These are phyloP conservation scores for Hibiscus mutabilis DNA, from an alignment of 345 rosid genomes.

Conservation along the genomic window DNA sequence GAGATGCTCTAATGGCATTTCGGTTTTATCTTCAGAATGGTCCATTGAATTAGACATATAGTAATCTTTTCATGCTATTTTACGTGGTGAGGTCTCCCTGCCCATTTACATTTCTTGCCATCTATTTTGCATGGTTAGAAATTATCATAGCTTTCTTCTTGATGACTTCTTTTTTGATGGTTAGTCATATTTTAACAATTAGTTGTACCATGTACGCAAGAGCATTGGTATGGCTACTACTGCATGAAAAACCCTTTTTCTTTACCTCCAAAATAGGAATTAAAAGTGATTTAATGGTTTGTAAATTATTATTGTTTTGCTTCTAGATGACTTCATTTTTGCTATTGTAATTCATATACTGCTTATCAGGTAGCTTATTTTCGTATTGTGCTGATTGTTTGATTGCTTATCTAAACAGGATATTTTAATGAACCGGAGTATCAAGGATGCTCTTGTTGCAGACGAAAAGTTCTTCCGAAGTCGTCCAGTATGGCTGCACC, in stretches of 20 bases:
- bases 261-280: neutral
- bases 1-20: neutral
- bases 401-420: slow-evolving; percentile 43
- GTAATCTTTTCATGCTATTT: neutral
- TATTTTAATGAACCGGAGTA: slow-evolving; percentile 69
- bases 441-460: slow-evolving; percentile 84
- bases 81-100: neutral
- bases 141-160: neutral
- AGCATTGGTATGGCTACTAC: neutral
- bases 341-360: neutral
- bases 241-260: neutral
- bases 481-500: slow-evolving; percentile 63
- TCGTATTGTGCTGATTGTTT: neutral
- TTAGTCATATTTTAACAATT: neutral
- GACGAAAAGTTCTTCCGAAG: slow-evolving; percentile 93
- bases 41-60: neutral
- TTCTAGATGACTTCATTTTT: neutral
- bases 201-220: neutral
- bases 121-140: neutral
- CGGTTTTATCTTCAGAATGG: neutral
- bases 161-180: neutral
- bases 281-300: neutral
- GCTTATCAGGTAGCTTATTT: neutral
- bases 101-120: neutral
- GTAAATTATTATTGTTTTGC: neutral